Evolutionary conservation across 225 moss, liverwort and hornwort species (phyloP).

Genomic region (Rhytidiadelphus loreus): DNA sequence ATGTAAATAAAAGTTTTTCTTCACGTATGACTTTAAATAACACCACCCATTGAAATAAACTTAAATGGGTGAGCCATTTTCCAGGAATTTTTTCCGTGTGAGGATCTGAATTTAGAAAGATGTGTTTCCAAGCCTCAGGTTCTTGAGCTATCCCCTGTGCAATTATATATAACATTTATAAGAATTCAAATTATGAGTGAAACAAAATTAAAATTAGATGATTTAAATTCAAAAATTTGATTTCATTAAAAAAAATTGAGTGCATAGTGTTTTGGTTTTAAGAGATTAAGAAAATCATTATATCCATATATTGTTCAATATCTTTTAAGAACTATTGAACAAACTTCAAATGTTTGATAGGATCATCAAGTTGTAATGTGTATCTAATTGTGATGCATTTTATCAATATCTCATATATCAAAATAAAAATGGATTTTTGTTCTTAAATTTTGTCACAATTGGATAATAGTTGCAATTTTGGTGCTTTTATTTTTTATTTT

Average conservation of each 20-base stretch:
- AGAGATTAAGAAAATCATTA: background rate
- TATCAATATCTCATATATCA: background rate
- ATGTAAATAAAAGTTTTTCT: slow-evolving; percentile 64
- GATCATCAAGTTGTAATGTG: background rate
- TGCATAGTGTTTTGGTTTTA: background rate
- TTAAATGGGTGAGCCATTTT: slow-evolving; percentile 26
- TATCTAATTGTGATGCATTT: background rate
- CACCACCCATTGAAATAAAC: slow-evolving; percentile 58
- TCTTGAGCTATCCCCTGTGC: slow-evolving; percentile 2
- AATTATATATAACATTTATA: background rate
- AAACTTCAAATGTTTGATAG: background rate
- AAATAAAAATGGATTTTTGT: background rate
- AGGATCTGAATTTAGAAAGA: slow-evolving; percentile 35
- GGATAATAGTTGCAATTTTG: too few relatives aligned
- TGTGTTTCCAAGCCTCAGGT: slow-evolving; percentile 30
- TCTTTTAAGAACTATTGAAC: background rate
- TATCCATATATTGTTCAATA: background rate
- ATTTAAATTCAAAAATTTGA: background rate
- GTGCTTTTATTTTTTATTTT: fast-evolving
- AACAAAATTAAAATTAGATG: background rate
- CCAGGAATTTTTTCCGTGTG: slow-evolving; percentile 29
- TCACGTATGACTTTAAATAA: slow-evolving; percentile 57
- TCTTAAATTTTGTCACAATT: background rate
- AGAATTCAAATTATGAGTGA: background rate
- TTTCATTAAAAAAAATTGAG: background rate